Conservation (phyloP, 2,329 filamentous ascomycete species). For the Cladophialophora exuberans region DNA sequence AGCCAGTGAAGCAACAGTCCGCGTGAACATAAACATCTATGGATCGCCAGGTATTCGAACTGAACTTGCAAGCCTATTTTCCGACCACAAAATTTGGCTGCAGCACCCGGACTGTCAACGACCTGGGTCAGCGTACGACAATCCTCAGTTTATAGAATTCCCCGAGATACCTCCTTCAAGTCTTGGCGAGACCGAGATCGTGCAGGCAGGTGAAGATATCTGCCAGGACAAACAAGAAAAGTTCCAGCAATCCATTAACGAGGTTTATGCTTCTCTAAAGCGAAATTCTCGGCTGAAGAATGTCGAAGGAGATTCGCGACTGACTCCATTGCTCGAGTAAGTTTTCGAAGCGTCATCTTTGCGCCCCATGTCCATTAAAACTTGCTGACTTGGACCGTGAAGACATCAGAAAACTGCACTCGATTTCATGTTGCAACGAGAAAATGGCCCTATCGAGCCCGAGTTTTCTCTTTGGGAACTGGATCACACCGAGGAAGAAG, state of each 20-base stretch:
- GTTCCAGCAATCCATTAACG: conserved; percentile 14
- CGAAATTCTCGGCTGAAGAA: conserved; percentile 13
- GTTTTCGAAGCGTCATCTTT: background rate
- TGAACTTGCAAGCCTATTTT: conserved; percentile 8
- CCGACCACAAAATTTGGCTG: conserved; percentile 20
- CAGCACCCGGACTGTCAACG: conserved; percentile 20
- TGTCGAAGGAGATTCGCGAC: conserved; percentile 10
- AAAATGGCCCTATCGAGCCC: conserved; percentile 36
- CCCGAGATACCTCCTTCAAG: background rate
- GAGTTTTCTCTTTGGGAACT: conserved; percentile 37
- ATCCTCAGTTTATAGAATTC: conserved; percentile 22
- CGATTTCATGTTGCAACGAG: conserved; percentile 28
- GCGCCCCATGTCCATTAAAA: background rate
- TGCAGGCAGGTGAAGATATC: background rate
- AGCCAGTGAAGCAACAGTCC: conserved; percentile 18
- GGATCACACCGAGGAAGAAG: background rate
- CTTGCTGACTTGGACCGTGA: background rate
- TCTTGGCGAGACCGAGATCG: background rate
- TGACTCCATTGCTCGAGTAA: conserved; percentile 6
- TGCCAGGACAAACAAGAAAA: background rate
- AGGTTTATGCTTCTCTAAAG: conserved; percentile 21
- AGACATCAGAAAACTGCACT: conserved; percentile 26
- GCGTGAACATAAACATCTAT: conserved; percentile 28
- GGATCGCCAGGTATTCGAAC: background rate
- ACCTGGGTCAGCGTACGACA: conserved; percentile 21